These are phyloP conservation scores for Cryomyces antarcticus DNA, from an alignment of 495 filamentous ascomycete species.

Conservation along the genomic window DNA sequence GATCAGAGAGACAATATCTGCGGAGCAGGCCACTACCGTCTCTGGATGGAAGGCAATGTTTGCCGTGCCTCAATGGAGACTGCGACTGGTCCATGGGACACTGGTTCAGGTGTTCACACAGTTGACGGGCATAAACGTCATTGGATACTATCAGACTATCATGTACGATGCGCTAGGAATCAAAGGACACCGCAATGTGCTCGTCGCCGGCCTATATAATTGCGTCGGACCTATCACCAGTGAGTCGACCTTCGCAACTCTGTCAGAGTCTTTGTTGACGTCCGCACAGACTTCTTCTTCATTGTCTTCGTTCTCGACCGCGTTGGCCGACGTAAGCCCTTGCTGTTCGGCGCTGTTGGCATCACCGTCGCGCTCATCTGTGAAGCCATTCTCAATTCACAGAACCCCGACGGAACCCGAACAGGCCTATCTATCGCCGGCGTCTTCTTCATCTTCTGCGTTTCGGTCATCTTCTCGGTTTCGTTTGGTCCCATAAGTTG, in stretches of 20 bases:
- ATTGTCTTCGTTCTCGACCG: slow-evolving; percentile 33
- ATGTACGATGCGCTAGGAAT: slow-evolving; percentile 20
- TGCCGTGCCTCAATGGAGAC: slow-evolving; percentile 24
- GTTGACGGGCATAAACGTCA: slow-evolving; percentile 30
- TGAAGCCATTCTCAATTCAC: slow-evolving; percentile 1
- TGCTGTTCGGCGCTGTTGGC: slow-evolving; percentile 32
- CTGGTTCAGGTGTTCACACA: slow-evolving; percentile 34
- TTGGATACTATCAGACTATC: slow-evolving; percentile 2
- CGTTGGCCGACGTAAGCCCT: slow-evolving; percentile 29
- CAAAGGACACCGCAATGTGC: slow-evolving; percentile 25
- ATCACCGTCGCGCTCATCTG: slow-evolving; percentile 26
- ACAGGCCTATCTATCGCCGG: slow-evolving; percentile 27
- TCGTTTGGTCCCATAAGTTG: slow-evolving; percentile 31
- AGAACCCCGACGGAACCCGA: no score
- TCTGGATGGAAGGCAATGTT: slow-evolving; percentile 26
- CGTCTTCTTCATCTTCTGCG: slow-evolving; percentile 35
- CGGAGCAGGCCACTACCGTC: slow-evolving; percentile 18
- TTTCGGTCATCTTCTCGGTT: slow-evolving; percentile 27
- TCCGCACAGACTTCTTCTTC: neutral
- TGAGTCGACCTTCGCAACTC: slow-evolving; percentile 1
- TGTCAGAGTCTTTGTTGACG: no score
- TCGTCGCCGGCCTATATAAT: slow-evolving; percentile 41
- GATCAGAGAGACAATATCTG: slow-evolving; percentile 24
- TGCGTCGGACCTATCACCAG: slow-evolving; percentile 32
- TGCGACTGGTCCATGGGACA: slow-evolving; percentile 28